A percentile compares a stretch with the other conserved stretches of the same genome.
Conservation (phyloP, 2,329 filamentous ascomycete species). For the Teratosphaeria destructans region DNA sequence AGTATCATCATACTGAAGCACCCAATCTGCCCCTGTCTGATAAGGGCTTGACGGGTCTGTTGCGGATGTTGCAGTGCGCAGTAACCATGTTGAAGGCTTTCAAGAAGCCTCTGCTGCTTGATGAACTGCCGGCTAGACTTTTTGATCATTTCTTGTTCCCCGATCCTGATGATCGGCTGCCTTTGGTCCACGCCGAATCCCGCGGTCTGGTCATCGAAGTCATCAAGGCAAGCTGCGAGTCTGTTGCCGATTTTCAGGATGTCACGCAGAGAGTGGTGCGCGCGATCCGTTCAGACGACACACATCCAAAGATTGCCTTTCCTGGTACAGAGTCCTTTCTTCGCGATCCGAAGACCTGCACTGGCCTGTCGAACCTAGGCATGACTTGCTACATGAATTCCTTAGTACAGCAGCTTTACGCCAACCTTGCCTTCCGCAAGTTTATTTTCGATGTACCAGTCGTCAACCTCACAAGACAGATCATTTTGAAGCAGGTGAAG, state of each 20-base stretch:
- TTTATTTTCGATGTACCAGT: slow-evolving; percentile 57
- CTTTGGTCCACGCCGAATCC: slow-evolving; percentile 10
- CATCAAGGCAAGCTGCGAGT: slow-evolving; percentile 12
- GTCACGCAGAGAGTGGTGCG: slow-evolving; percentile 7
- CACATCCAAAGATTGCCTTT: slow-evolving; percentile 7
- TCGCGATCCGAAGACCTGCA: slow-evolving; percentile 9
- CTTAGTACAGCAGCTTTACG: slow-evolving; percentile 85
- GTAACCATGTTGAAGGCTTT: slow-evolving; percentile 17
- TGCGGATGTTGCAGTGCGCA: slow-evolving; percentile 30
- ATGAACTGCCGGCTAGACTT: slow-evolving; percentile 13
- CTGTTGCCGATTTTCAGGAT: slow-evolving; percentile 7
- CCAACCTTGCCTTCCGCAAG: slow-evolving; percentile 78
- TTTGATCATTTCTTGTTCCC: slow-evolving; percentile 20
- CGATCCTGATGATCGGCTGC: slow-evolving; percentile 1
- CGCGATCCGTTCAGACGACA: slow-evolving; percentile 3
- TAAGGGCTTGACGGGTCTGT: slow-evolving; percentile 21
- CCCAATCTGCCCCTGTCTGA: slow-evolving; percentile 15
- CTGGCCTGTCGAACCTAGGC: slow-evolving; percentile 75
- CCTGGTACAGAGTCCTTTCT: slow-evolving; percentile 35
- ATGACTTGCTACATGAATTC: slow-evolving; percentile 98
- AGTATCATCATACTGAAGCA: slow-evolving; percentile 16
- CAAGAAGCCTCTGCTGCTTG: slow-evolving; percentile 20
- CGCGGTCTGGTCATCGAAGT: slow-evolving; percentile 15
- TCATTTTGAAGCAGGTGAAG: slow-evolving; percentile 66
- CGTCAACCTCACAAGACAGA: slow-evolving; percentile 50